Base-by-base conservation (phyloP, 352 stramenopile genomes). In the Phytophthora uliginosa region DNA sequence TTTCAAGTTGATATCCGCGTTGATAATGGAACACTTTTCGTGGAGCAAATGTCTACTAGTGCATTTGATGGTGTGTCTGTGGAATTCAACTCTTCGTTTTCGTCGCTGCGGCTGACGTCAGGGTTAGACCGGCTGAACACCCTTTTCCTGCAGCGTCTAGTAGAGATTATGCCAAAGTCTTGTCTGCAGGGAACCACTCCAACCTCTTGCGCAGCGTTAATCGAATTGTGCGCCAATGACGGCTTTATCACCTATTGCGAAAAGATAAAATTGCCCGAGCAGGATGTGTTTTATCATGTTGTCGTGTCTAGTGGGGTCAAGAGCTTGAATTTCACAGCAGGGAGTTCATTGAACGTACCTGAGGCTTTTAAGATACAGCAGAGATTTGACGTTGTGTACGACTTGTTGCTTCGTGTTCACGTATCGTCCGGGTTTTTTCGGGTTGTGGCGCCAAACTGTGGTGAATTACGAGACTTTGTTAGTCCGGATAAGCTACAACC, bases 191-290 rank as follows among this genome's bases (percentile, higher is more conserved):
- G 20, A 34, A 17, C 5, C 0, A 15, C n/a, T 33, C n/a, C 22
- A 47, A 59, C 31, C 4, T 54, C 10, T 55, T 82, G 66, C n/a
- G 45, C 48, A 38, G 31, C 34, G 4, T 26, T 59, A 38, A 65
- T 82, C 5, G 26, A 71, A 31, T n/a, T 81, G 50, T 88, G 80
- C 22, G 63, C 73, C 28, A 26, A 67, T 60, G 80, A 88, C 9
- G 73, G 73, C 31, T 36, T 53, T 45, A 31, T 31, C 15, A 63
- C 34, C 10, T 45, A 54, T 18, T 85, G 77, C 52, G 42, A 72
- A 26, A 55, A 82, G 24, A 33, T 85, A 12, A 13, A 24, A 6
- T 61, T 83, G 3, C 77, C 71, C 12, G 52, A 59, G 3, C 70
- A 70, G 24, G 33, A 64, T 28, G 24, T 56, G 52, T 76, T 73